Evolutionary conservation across 1,284 basidiomycete species (phyloP).

Genomic region (Leccinum pallidistipes): DNA sequence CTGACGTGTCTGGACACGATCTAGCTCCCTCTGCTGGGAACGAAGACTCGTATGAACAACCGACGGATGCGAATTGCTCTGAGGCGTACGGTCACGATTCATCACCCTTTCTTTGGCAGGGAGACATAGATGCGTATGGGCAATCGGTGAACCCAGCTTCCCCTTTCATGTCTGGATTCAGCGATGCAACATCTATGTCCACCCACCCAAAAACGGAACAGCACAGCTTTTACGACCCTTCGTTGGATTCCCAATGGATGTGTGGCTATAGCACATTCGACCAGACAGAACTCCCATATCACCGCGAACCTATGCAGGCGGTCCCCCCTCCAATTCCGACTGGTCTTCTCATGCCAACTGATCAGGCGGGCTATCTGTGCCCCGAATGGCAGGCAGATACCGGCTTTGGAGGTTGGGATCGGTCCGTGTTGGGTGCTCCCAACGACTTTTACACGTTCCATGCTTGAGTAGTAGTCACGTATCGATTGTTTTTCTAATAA

Average conservation of each 20-base stretch:
- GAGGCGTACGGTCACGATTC: neutral
- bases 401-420: slow-evolving; percentile 21
- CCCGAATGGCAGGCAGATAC: slow-evolving; percentile 28
- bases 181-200: neutral
- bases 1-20: neutral
- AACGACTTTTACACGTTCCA: neutral
- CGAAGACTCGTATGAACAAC: neutral
- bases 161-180: neutral
- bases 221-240: slow-evolving; percentile 6
- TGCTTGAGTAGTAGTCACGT: neutral
- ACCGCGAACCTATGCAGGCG: neutral
- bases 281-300: neutral
- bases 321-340: neutral
- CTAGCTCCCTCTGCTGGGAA: neutral
- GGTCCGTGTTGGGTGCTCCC: slow-evolving; percentile 1
- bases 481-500: neutral
- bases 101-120: neutral
- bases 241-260: slow-evolving; percentile 17
- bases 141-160: neutral
- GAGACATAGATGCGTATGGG: neutral
- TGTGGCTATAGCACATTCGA: slow-evolving; percentile 9
- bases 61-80: neutral
- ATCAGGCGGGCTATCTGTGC: slow-evolving; percentile 20
- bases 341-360: neutral
- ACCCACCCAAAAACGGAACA: slow-evolving; percentile 1